Evolutionary conservation across 2,329 filamentous ascomycete genomes (phyloP).

Genomic region (Alternaria sp.): DNA sequence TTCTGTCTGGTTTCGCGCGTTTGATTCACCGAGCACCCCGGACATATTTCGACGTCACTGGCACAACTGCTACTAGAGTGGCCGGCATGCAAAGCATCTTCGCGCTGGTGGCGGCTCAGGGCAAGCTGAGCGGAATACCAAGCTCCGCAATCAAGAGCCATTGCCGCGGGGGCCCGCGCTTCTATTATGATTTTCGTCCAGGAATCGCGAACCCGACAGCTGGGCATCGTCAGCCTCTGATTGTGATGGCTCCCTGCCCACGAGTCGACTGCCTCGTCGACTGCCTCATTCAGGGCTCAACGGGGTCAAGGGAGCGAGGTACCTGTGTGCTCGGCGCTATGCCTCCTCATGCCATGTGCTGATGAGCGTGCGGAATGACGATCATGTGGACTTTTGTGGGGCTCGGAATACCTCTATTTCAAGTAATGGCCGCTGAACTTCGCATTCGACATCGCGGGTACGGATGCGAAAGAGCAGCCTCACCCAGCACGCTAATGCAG

Average conservation of each 20-base stretch:
- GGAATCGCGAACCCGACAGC: constrained; percentile 34
- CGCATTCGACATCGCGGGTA: constrained; percentile 4
- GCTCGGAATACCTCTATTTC: background rate
- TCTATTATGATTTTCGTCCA: constrained; percentile 39
- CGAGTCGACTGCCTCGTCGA: constrained; percentile 26
- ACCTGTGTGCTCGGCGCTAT: background rate
- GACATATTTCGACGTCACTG: constrained; percentile 5
- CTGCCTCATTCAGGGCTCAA: constrained; percentile 4
- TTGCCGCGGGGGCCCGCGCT: constrained; percentile 17
- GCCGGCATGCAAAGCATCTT: constrained; percentile 10
- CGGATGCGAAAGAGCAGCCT: constrained; percentile 16
- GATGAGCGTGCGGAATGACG: background rate
- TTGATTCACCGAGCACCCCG: constrained; percentile 9
- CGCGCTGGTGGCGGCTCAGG: constrained; percentile 27
- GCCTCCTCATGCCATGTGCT: background rate
- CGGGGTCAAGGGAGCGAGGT: constrained; percentile 2
- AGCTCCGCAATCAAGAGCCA: constrained; percentile 10
- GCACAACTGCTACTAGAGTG: background rate
- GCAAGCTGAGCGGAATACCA: constrained; percentile 23
- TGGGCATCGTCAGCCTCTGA: constrained; percentile 34
- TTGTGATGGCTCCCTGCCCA: constrained; percentile 38
- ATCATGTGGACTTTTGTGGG: constrained; percentile 3
- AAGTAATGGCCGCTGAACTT: constrained; percentile 4
- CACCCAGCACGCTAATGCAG: constrained; percentile 23
- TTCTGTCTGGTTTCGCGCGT: constrained; percentile 6